Base-by-base conservation (phyloP, 2,329 filamentous ascomycete genomes). In the Ophiosphaerella korrae region DNA sequence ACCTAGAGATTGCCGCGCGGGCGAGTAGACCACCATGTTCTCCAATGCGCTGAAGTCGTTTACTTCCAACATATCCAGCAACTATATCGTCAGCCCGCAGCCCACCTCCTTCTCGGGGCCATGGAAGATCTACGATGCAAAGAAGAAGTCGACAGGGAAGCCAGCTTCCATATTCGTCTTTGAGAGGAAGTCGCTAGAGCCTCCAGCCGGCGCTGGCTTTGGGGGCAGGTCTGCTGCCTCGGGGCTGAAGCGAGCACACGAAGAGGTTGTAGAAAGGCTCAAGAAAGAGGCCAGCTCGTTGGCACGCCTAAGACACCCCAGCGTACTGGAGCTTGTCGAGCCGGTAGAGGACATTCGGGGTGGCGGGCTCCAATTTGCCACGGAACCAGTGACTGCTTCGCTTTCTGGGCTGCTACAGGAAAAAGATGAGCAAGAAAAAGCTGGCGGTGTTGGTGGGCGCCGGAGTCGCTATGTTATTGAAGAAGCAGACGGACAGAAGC, bases 91-190 rank as follows among this genome's bases (percentile, higher is more conserved):
- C 60, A 88, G 90, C 18, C 82, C 87, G 23, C 85, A 84, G 52
- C 84, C 89, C 9, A 88, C 85, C n/a, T 89, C 91, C 44, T 85
- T 85, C 45, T 90, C 92, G 13, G 94, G 94, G 14, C 90, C 92
- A 51, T 99, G 94, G 94, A 96, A 92, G 78, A 94, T 99, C 67
- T 93, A 93, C 81, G 92, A 97, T 77, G 92, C 90, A 52, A 97
- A 96, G 80, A 95, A 95, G 78, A 97, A 97, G 77, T 91, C 89
- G 26, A 96, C 92, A 0, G 90, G 90, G 60, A 96, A 94, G 73
- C 75, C 87, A 7, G 94, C 88, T 48, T 97, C 92, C 13, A 87
- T 97, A 61, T 99, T 97, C 67, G 87, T 97, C 60, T 97, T 97
- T 72, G 94, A 99, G 60, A 88, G 86, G 71, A 96, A 95, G 76